A percentile compares a stretch with the other conserved stretches of the same genome.
phyloP scores from a whole-genome alignment of 768 basidiomycete species.

The Kwoniella sp. region DNA sequence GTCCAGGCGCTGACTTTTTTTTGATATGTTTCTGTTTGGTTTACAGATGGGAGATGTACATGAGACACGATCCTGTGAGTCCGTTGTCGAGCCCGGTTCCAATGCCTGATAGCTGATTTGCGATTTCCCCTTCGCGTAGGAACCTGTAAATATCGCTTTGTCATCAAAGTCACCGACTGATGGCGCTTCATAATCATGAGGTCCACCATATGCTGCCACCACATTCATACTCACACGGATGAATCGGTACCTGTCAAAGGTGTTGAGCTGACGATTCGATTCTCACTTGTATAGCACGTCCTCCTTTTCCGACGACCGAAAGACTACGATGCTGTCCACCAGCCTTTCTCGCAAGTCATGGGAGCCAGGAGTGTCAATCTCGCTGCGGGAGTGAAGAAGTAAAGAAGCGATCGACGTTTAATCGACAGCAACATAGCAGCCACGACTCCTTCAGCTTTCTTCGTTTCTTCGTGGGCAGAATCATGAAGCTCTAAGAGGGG shows the following conservation, averaged over 20 bases:
- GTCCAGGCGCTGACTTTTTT: no score
- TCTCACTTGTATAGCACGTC: constrained; percentile 69
- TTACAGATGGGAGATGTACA: constrained; percentile 53
- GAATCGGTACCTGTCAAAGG: background rate
- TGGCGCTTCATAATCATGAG: no score
- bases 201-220: no score
- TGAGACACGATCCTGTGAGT: constrained; percentile 51
- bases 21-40: no score
- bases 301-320: constrained; percentile 78
- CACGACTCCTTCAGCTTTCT: no score
- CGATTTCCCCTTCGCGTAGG: constrained; percentile 19
- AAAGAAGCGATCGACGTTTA: background rate
- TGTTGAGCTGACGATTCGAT: background rate
- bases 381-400: constrained; percentile 19
- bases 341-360: constrained; percentile 28
- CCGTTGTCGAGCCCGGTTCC: background rate
- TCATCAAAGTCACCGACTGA: no score
- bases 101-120: constrained; percentile 12
- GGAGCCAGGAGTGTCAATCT: constrained; percentile 35
- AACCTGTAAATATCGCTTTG: constrained; percentile 38
- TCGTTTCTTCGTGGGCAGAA: no score
- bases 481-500: no score
- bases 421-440: no score
- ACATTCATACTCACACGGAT: no score
- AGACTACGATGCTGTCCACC: constrained; percentile 46